phyloP scores from a whole-genome alignment of 139 green algal species.

The Dunaliella primolecta region DNA sequence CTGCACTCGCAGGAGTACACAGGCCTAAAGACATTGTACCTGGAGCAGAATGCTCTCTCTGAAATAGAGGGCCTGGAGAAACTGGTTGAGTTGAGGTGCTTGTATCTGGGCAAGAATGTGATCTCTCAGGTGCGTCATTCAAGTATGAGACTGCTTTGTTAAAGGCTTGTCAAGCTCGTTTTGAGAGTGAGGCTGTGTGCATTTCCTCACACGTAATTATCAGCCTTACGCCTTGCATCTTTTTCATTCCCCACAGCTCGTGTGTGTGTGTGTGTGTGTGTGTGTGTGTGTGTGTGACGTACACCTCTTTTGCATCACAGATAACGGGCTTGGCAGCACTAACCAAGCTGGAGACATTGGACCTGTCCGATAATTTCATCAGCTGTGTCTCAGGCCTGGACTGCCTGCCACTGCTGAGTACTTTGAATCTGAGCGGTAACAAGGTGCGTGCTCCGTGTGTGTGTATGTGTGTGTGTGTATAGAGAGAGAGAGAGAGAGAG shows the following conservation, averaged over 20 bases:
- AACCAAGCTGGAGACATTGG: constrained; percentile 52
- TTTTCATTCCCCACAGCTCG: no score
- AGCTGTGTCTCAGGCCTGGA: constrained; percentile 33
- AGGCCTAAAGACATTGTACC: constrained; percentile 70
- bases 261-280: no score
- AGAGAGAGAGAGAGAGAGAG: no score
- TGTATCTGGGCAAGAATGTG: constrained; percentile 70
- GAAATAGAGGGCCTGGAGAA: constrained; percentile 54
- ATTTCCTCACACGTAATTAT: no score
- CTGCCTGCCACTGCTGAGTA: constrained; percentile 45
- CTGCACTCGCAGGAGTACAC: constrained; percentile 57
- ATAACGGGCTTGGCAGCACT: constrained; percentile 37
- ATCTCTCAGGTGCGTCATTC: constrained; percentile 38
- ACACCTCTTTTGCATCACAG: not conserved
- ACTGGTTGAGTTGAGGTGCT: constrained; percentile 55
- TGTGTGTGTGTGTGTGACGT: no score
- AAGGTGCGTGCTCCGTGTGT: constrained; percentile 8
- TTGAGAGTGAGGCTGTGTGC: no score
- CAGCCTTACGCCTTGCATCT: no score
- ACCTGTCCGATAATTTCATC: constrained; percentile 69
- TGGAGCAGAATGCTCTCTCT: constrained; percentile 69
- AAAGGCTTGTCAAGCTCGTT: no score
- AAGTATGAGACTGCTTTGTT: no score
- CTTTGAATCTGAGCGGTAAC: constrained; percentile 53
- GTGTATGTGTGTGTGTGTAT: no score